These are phyloP conservation scores for Ophiostoma fasciatum DNA, from an alignment of 2,329 filamentous ascomycete species.

Conservation along the genomic window DNA sequence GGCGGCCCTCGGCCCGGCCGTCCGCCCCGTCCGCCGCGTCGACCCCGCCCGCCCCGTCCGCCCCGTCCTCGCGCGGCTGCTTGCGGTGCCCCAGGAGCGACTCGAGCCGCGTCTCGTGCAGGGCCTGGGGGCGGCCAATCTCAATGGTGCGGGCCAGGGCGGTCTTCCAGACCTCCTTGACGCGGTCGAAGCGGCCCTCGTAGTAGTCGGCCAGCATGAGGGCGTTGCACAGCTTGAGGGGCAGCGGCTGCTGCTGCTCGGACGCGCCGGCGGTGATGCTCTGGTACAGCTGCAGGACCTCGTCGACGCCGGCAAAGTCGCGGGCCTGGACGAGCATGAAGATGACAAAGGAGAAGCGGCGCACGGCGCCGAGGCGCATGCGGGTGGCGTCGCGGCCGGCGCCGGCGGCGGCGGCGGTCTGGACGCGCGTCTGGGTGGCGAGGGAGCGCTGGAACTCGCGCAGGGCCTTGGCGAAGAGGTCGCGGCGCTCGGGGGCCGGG, in stretches of 20 bases:
- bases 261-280: conserved; percentile 20
- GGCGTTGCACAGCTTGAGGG: conserved; percentile 41
- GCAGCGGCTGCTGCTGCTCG: conserved; percentile 22
- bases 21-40: background rate
- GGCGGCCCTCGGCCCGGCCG: conserved; percentile 2
- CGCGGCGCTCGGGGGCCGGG: conserved; percentile 14
- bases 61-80: background rate
- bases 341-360: conserved; percentile 26
- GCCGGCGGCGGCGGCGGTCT: background rate
- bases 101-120: conserved; percentile 3
- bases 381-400: conserved; percentile 12
- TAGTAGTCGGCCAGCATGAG: conserved; percentile 53
- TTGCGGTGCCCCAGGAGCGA: conserved; percentile 1
- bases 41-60: background rate
- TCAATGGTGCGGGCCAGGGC: conserved; percentile 38
- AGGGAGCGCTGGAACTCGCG: conserved; percentile 29
- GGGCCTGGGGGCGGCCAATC: conserved; percentile 21
- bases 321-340: conserved; percentile 27
- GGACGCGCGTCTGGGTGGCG: background rate
- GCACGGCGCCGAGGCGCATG: conserved; percentile 13
- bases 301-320: conserved; percentile 22
- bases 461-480: conserved; percentile 19
- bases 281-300: conserved; percentile 32
- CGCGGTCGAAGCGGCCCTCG: conserved; percentile 40
- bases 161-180: conserved; percentile 52